Conservation (phyloP, 2,329 filamentous ascomycete species). For the Monilinia fructicola region DNA sequence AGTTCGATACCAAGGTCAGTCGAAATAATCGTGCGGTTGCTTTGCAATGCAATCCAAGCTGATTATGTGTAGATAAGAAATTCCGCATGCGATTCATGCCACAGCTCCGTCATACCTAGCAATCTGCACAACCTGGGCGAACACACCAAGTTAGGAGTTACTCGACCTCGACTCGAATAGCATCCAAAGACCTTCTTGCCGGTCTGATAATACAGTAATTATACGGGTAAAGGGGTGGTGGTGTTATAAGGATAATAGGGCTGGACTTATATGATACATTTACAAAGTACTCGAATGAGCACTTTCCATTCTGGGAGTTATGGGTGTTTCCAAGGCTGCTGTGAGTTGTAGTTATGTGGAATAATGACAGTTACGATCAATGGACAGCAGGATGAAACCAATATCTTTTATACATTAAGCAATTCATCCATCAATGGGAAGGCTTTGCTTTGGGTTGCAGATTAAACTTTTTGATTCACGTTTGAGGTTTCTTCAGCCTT, state of each 20-base stretch:
- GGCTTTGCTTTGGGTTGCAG: not conserved
- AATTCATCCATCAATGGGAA: not conserved
- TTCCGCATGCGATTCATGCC: constrained; percentile 44
- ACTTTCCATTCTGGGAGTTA: not conserved
- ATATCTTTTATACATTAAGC: not conserved
- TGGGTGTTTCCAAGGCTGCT: constrained; percentile 3
- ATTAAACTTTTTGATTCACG: not conserved
- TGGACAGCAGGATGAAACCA: not conserved
- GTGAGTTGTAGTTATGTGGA: not conserved
- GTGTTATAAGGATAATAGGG: constrained; percentile 12
- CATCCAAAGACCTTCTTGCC: not conserved
- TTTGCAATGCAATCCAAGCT: constrained; percentile 16
- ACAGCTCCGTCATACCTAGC: constrained; percentile 31
- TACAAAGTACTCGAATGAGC: not conserved
- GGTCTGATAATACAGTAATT: constrained; percentile 22
- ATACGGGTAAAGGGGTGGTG: not conserved
- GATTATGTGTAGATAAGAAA: constrained; percentile 41
- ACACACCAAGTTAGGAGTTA: not conserved
- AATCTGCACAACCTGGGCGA: not conserved
- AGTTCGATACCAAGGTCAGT: constrained; percentile 41
- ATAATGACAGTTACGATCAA: constrained; percentile 6
- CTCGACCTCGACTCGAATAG: constrained; percentile 4
- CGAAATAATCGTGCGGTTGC: not conserved
- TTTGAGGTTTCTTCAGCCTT: constrained; percentile 10
- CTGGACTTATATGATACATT: constrained; percentile 11